These are phyloP conservation scores for Geotrichum europaeum DNA, from an alignment of 1,139 yeast species.

Conservation along the genomic window DNA sequence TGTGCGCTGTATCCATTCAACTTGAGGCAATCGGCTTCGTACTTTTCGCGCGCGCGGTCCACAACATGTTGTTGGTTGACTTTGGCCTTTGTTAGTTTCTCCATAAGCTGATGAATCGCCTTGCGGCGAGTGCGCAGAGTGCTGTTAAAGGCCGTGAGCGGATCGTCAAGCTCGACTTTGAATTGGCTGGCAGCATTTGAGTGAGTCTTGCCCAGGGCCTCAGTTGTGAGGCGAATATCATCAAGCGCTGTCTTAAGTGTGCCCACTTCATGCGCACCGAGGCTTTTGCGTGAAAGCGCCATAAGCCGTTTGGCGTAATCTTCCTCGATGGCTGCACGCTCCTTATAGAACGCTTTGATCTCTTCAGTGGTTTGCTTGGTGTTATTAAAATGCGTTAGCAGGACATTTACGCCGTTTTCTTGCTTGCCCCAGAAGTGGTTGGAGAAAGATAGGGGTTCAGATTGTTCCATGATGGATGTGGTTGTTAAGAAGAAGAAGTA, in stretches of 20 bases:
- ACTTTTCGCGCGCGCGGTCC: conserved; percentile 45
- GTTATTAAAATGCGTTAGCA: conserved; percentile 46
- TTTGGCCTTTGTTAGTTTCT: conserved; percentile 41
- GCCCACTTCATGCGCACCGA: conserved; percentile 59
- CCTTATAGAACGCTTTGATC: conserved; percentile 39
- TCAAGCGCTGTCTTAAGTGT: conserved; percentile 56
- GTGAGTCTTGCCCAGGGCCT: conserved; percentile 45
- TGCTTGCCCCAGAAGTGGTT: conserved; percentile 51
- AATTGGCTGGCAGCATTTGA: conserved; percentile 42
- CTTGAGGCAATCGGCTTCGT: conserved; percentile 53
- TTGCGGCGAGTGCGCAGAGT: conserved; percentile 43
- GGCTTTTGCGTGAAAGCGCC: conserved; percentile 43
- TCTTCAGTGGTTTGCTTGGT: conserved; percentile 46
- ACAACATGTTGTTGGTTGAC: conserved; percentile 36
- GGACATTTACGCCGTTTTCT: conserved; percentile 45
- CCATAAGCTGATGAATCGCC: conserved; percentile 42
- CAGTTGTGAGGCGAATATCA: conserved; percentile 51
- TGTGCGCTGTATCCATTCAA: conserved; percentile 56
- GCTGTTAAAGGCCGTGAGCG: conserved; percentile 40
- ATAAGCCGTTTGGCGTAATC: conserved; percentile 51
- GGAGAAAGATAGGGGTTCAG: conserved; percentile 35
- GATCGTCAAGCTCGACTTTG: conserved; percentile 40
- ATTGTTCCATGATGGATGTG: conserved; percentile 1
- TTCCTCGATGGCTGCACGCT: conserved; percentile 55
- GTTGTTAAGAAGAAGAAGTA: neutral